A percentile compares a stretch with the other conserved stretches of the same genome.
Evolutionary conservation across 371 early-diverging fungal genomes (phyloP).

Genomic region (Syncephalastrum monosporum): DNA sequence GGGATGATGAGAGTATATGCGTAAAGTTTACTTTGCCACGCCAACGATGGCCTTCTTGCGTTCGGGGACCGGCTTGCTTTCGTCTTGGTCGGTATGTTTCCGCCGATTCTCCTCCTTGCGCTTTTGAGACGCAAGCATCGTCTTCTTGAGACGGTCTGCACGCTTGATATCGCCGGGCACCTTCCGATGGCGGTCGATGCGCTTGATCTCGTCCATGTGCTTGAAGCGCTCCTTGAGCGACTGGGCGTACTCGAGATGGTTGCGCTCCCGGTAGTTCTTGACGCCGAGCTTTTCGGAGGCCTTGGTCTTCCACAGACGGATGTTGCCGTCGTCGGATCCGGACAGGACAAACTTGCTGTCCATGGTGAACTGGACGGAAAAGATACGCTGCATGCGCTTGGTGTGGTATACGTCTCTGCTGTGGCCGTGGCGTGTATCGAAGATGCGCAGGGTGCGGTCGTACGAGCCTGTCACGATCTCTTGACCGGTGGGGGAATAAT

Average conservation of each 20-base stretch:
- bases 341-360: constrained; percentile 96
- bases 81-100: constrained; percentile 71
- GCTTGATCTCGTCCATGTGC: constrained; percentile 89
- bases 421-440: constrained; percentile 77
- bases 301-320: constrained; percentile 97
- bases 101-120: constrained; percentile 83
- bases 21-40: constrained; percentile 60
- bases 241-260: constrained; percentile 77
- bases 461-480: constrained; percentile 96
- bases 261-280: constrained; percentile 79
- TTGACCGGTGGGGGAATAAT: constrained; percentile 97
- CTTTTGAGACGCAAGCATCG: constrained; percentile 78
- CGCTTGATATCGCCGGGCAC: constrained; percentile 83
- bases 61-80: constrained; percentile 66
- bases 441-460: constrained; percentile 95
- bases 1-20: constrained; percentile 1
- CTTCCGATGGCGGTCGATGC: constrained; percentile 85
- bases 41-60: constrained; percentile 81
- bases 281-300: constrained; percentile 88
- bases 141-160: constrained; percentile 74
- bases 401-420: constrained; percentile 98
- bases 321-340: constrained; percentile 97
- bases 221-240: constrained; percentile 94
- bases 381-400: constrained; percentile 97
- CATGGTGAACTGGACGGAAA: constrained; percentile 91